Evolutionary conservation across 2,329 filamentous ascomycete genomes (phyloP).

Genomic region (Botrytis paeoniae): DNA sequence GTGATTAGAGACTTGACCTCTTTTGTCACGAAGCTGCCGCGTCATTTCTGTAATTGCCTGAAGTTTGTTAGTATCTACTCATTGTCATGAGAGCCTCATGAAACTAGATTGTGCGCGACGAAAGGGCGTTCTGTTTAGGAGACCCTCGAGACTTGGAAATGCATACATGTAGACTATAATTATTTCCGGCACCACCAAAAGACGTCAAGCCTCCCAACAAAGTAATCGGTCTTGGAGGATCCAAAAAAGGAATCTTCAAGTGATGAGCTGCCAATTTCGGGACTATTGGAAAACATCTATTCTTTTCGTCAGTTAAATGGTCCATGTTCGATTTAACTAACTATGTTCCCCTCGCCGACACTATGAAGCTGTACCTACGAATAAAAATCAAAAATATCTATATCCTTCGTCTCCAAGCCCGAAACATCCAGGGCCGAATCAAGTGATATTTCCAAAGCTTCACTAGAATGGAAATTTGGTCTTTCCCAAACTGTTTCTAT

Average conservation of each 20-base stretch:
- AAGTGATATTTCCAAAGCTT: conserved; percentile 56
- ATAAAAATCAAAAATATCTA: conserved; percentile 64
- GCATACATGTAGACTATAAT: conserved; percentile 66
- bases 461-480: conserved; percentile 55
- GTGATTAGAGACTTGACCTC: conserved; percentile 36
- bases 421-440: conserved; percentile 51
- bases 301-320: conserved; percentile 3
- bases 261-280: conserved; percentile 63
- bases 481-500: conserved; percentile 57
- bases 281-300: conserved; percentile 66
- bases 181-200: conserved; percentile 69
- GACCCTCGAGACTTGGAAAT: not conserved
- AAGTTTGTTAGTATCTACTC: not conserved
- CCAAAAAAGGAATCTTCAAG: conserved; percentile 50
- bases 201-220: conserved; percentile 64
- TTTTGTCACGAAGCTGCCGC: conserved; percentile 43
- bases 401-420: conserved; percentile 46
- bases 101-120: not conserved
- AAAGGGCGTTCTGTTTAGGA: no score
- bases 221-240: conserved; percentile 52
- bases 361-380: conserved; percentile 42
- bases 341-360: accelerated
- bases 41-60: conserved; percentile 54
- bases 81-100: not conserved
- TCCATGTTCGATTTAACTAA: not conserved